Evolutionary conservation across 2,329 filamentous ascomycete species (phyloP).

Genomic region (Penicillium sp.): DNA sequence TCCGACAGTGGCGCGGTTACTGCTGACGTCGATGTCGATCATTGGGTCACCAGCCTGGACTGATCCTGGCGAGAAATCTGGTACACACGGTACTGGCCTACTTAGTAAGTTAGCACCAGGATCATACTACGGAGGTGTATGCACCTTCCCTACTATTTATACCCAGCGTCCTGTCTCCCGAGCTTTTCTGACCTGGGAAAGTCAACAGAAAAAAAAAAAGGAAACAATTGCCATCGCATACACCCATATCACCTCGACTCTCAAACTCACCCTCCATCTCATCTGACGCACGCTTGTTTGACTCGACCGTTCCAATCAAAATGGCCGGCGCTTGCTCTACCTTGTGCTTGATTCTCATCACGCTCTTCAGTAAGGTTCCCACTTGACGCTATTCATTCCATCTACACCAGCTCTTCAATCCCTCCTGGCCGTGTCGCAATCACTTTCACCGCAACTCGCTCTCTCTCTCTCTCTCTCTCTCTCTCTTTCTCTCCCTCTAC

Average conservation of each 20-base stretch:
- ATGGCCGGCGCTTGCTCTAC: constrained; percentile 34
- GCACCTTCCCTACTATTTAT: too few species aligned
- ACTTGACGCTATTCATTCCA: not conserved
- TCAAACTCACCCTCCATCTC: constrained; percentile 6
- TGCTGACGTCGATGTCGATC: constrained; percentile 1
- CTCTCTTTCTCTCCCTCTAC: too few species aligned
- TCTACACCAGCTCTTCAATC: too few species aligned
- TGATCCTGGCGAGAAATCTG: constrained; percentile 17
- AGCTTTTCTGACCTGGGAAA: too few species aligned
- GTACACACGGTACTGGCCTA: constrained; percentile 11
- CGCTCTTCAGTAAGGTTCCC: constrained; percentile 39
- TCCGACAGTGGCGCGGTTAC: too few species aligned
- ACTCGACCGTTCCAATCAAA: constrained; percentile 4
- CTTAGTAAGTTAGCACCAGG: constrained; percentile 20
- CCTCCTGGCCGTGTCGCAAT: not conserved
- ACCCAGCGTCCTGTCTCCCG: too few species aligned
- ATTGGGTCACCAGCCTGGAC: constrained; percentile 18
- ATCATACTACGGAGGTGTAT: too few species aligned
- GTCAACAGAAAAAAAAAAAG: too few species aligned
- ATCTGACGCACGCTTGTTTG: too few species aligned
- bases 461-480: too few species aligned
- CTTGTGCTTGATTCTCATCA: constrained; percentile 42
- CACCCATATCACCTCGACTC: not conserved
- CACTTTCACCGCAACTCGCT: not conserved
- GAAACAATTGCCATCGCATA: too few species aligned